Conservation (phyloP, 2,329 filamentous ascomycete species). For the Arthroderma sp. region DNA sequence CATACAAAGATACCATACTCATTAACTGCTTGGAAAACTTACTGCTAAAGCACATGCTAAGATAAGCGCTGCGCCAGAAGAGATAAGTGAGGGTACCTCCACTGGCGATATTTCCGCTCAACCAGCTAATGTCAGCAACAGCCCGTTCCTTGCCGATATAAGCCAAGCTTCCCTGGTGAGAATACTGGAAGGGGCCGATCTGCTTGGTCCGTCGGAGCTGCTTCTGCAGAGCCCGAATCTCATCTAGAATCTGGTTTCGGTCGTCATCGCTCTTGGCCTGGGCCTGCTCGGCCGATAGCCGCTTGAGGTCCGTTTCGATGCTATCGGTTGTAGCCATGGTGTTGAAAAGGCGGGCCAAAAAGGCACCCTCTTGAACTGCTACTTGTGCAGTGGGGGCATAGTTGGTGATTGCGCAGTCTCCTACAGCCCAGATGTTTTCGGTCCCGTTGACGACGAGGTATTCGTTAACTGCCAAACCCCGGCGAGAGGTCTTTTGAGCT, state of each 20-base stretch:
- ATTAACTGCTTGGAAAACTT: constrained; percentile 35
- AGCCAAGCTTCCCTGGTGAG: constrained; percentile 87
- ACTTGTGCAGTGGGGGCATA: constrained; percentile 97
- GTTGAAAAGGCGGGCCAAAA: constrained; percentile 93
- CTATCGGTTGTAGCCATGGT: constrained; percentile 92
- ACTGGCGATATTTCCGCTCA: constrained; percentile 88
- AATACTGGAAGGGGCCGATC: constrained; percentile 96
- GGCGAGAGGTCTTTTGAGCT: constrained; percentile 86
- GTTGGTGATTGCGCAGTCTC: constrained; percentile 93
- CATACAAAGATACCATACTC: neutral
- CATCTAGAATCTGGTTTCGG: constrained; percentile 46
- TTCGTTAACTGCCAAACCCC: constrained; percentile 92
- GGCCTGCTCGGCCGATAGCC: constrained; percentile 52
- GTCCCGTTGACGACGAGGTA: constrained; percentile 96
- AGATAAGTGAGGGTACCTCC: constrained; percentile 91
- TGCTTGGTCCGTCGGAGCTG: constrained; percentile 81
- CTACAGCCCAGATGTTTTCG: constrained; percentile 94
- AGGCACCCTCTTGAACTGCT: constrained; percentile 85
- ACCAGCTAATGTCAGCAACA: constrained; percentile 92
- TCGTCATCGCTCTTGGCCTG: constrained; percentile 52
- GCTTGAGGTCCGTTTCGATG: constrained; percentile 61
- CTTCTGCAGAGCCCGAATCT: constrained; percentile 80
- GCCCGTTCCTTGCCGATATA: constrained; percentile 98
- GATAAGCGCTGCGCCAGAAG: constrained; percentile 95
- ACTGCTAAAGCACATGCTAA: constrained; percentile 99